Percentiles rank a stretch among this genome's conserved stretches.
phyloP scores from a whole-genome alignment of 2,329 filamentous ascomycete genomes.

The Ascochyta clinopodiicola region DNA sequence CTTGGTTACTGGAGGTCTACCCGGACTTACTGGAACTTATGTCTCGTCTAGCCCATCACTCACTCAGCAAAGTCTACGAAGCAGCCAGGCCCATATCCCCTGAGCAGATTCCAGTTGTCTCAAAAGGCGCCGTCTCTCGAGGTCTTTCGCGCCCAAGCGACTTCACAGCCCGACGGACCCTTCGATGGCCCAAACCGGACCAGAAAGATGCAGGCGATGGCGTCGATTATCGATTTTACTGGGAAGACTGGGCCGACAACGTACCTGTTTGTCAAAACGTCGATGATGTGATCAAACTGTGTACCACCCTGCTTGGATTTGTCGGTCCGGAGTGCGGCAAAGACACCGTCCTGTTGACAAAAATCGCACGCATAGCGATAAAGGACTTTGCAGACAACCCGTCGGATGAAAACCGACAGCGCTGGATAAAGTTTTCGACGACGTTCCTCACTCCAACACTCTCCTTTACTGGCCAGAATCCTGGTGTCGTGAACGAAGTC shows the following conservation, averaged over 20 bases:
- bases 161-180: constrained; percentile 67
- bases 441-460: constrained; percentile 86
- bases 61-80: constrained; percentile 76
- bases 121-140: constrained; percentile 54
- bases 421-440: constrained; percentile 86
- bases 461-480: constrained; percentile 84
- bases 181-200: constrained; percentile 87
- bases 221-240: constrained; percentile 89
- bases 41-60: constrained; percentile 84
- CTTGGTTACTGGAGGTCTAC: constrained; percentile 87
- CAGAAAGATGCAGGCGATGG: constrained; percentile 75
- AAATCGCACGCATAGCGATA: constrained; percentile 83
- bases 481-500: constrained; percentile 82
- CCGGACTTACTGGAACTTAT: constrained; percentile 81
- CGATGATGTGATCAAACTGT: constrained; percentile 88
- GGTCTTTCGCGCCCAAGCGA: constrained; percentile 68
- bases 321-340: constrained; percentile 89
- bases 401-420: constrained; percentile 72
- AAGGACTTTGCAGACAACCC: constrained; percentile 74
- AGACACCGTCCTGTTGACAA: constrained; percentile 78
- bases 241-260: constrained; percentile 96
- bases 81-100: constrained; percentile 56
- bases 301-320: constrained; percentile 81
- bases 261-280: constrained; percentile 88
- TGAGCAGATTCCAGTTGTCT: constrained; percentile 48